Conservation (phyloP, 2,329 filamentous ascomycete genomes). For the Podosphaera aphanis region DNA sequence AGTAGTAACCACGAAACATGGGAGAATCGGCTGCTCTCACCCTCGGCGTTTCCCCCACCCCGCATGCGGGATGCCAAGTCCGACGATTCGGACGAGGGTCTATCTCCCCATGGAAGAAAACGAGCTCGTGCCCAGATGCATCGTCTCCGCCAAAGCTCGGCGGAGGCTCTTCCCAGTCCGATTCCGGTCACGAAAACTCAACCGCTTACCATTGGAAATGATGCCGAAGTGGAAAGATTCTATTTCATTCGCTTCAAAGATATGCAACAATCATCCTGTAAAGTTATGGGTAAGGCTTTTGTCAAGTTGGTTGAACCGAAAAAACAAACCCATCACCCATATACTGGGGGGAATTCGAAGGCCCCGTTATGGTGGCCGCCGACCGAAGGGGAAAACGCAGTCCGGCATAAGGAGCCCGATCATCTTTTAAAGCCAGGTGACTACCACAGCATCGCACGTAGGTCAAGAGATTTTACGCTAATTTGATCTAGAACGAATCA, state of each 20-base stretch:
- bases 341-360: constrained; percentile 38
- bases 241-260: constrained; percentile 38
- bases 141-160: constrained; percentile 3
- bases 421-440: constrained; percentile 45
- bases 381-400: constrained; percentile 29
- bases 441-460: constrained; percentile 4
- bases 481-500: constrained; percentile 27
- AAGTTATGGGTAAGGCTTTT: constrained; percentile 51
- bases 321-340: constrained; percentile 54
- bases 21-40: neutral
- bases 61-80: constrained; percentile 3
- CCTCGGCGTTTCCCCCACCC: neutral
- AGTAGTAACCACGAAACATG: neutral
- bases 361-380: constrained; percentile 43
- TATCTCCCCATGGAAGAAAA: constrained; percentile 6
- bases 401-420: constrained; percentile 50
- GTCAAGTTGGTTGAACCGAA: constrained; percentile 54
- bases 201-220: constrained; percentile 28
- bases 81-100: constrained; percentile 10
- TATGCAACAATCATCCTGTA: constrained; percentile 48
- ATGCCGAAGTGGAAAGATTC: constrained; percentile 30
- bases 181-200: constrained; percentile 9
- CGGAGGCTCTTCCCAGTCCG: constrained; percentile 6
- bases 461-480: neutral
- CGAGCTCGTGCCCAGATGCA: constrained; percentile 6